Percentiles rank a stretch among this genome's conserved stretches.
Evolutionary conservation across 1,284 basidiomycete genomes (phyloP).

Genomic region (Apiotrichum siamense): DNA sequence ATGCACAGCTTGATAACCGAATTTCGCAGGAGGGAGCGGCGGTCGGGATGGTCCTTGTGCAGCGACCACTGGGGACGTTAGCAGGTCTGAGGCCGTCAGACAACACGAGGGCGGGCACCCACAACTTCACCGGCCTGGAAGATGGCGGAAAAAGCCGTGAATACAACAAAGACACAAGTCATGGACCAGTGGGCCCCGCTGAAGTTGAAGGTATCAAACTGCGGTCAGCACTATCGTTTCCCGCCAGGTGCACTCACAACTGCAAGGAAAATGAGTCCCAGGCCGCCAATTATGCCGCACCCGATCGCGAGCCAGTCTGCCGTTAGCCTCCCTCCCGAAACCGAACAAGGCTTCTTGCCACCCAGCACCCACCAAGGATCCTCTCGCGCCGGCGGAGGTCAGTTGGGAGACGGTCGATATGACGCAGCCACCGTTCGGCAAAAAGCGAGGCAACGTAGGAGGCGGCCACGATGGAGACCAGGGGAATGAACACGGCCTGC

Average conservation of each 20-base stretch:
- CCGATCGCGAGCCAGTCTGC: conserved; percentile 48
- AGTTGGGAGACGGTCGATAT: conserved; percentile 50
- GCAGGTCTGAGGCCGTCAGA: background rate
- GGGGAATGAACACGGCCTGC: conserved; percentile 47
- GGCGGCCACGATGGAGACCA: conserved; percentile 29
- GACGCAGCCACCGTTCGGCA: conserved; percentile 50
- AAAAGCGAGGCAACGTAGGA: conserved; percentile 48
- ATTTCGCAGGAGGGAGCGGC: conserved; percentile 46
- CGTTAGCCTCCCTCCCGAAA: conserved; percentile 8
- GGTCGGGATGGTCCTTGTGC: conserved; percentile 48
- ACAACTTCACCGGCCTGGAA: conserved; percentile 51
- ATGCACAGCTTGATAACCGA: conserved; percentile 50
- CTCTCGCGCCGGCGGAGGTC: conserved; percentile 46
- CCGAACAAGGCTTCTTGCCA: no score
- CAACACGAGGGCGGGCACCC: conserved; percentile 15
- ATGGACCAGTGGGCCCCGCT: conserved; percentile 50
- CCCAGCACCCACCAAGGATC: conserved; percentile 36
- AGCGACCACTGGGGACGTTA: conserved; percentile 33
- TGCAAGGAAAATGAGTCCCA: conserved; percentile 49
- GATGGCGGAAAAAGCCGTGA: conserved; percentile 49
- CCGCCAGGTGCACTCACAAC: conserved; percentile 26
- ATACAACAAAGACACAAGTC: conserved; percentile 51
- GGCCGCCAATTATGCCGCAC: conserved; percentile 47
- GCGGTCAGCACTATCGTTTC: background rate
- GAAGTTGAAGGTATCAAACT: conserved; percentile 48